Evolutionary conservation across 345 rosid species (phyloP).

Genomic region (Bruguiera sexangula): DNA sequence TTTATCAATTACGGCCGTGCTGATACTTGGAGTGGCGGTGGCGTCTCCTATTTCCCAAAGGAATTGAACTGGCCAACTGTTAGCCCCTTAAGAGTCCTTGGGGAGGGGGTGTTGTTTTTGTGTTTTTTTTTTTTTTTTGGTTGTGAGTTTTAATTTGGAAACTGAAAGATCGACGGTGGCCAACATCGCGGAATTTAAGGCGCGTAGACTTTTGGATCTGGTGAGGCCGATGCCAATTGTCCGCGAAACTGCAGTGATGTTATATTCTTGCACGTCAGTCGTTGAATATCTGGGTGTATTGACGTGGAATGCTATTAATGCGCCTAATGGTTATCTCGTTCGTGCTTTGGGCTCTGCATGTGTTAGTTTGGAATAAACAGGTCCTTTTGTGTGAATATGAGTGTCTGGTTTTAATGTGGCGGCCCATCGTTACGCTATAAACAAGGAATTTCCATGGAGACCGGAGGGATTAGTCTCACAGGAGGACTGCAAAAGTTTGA

Average conservation of each 20-base stretch:
- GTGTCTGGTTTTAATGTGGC: constrained; percentile 27
- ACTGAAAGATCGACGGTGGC: constrained; percentile 23
- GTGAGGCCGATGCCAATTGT: constrained; percentile 8
- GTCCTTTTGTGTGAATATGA: not conserved
- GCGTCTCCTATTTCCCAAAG: not conserved
- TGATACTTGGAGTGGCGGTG: constrained; percentile 9
- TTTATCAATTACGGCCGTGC: not conserved
- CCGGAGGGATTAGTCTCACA: no score
- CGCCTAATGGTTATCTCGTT: not conserved
- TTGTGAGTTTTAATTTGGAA: constrained; percentile 21
- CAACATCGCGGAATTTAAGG: constrained; percentile 46
- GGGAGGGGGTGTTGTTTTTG: not conserved
- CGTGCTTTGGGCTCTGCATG: no score
- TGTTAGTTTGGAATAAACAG: not conserved
- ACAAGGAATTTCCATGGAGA: not conserved
- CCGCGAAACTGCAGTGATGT: not conserved
- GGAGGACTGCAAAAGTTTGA: no score
- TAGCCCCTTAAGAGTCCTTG: no score
- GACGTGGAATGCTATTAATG: not conserved
- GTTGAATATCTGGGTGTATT: no score
- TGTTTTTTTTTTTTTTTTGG: constrained; percentile 13
- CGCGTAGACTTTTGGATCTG: constrained; percentile 7
- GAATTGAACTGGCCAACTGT: not conserved
- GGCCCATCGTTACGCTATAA: constrained; percentile 25
- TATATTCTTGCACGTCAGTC: not conserved